phyloP scores from a whole-genome alignment of 352 stramenopile genomes.

The Phytophthora tubulina region DNA sequence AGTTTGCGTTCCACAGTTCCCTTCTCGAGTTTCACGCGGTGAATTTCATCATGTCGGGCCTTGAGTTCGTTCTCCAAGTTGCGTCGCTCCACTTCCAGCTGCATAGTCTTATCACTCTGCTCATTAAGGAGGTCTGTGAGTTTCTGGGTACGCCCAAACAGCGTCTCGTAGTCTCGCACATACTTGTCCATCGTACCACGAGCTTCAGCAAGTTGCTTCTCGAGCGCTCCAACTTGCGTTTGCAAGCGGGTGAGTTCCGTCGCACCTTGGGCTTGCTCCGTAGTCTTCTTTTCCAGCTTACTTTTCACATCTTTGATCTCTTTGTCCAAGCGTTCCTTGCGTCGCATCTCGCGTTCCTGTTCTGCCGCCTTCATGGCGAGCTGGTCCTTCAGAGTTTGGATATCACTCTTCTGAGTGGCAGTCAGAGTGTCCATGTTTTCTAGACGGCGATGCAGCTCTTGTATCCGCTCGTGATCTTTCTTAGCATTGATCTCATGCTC shows the following conservation, averaged over 20 bases:
- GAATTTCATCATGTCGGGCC: slow-evolving; percentile 82
- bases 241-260: slow-evolving; percentile 74
- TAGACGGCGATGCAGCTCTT: slow-evolving; percentile 80
- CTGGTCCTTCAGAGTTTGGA: slow-evolving; percentile 89
- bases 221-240: slow-evolving; percentile 75
- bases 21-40: slow-evolving; percentile 90
- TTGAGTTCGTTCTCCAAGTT: slow-evolving; percentile 91
- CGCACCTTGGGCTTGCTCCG: slow-evolving; percentile 59
- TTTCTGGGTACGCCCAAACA: slow-evolving; percentile 92
- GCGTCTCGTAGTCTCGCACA: slow-evolving; percentile 93
- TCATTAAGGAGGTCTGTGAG: slow-evolving; percentile 94
- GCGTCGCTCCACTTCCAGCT: slow-evolving; percentile 81
- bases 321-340: slow-evolving; percentile 92
- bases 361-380: slow-evolving; percentile 88
- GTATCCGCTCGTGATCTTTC: slow-evolving; percentile 84
- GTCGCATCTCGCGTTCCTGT: slow-evolving; percentile 89
- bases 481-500: slow-evolving; percentile 84
- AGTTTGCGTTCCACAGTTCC: slow-evolving; percentile 91
- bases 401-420: slow-evolving; percentile 69
- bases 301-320: slow-evolving; percentile 92
- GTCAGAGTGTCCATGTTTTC: slow-evolving; percentile 69
- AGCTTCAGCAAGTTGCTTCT: slow-evolving; percentile 88
- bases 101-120: slow-evolving; percentile 90
- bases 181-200: slow-evolving; percentile 94
- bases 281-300: slow-evolving; percentile 90